phyloP scores from a whole-genome alignment of 768 basidiomycete genomes.

The Trametes cingulata region DNA sequence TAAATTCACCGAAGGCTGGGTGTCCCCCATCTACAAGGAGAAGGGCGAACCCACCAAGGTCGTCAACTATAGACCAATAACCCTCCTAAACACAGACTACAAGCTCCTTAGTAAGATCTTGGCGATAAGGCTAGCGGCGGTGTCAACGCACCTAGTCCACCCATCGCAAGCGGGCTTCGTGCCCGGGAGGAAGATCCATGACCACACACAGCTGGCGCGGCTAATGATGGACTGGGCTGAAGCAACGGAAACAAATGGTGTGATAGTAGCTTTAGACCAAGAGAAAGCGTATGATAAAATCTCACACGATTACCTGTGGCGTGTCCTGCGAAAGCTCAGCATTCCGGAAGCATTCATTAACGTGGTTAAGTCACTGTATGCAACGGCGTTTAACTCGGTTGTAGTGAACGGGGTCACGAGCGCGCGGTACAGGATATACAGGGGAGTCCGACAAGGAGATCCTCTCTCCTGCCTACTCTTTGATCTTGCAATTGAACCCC shows the following conservation, averaged over 20 bases:
- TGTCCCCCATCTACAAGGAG: slow-evolving; percentile 42
- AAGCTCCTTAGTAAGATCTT: slow-evolving; percentile 35
- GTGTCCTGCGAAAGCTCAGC: slow-evolving; percentile 3
- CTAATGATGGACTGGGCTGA: slow-evolving; percentile 21
- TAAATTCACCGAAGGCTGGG: slow-evolving; percentile 34
- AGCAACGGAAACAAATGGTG: slow-evolving; percentile 7
- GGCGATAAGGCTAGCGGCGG: slow-evolving; percentile 17
- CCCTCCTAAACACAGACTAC: slow-evolving; percentile 35
- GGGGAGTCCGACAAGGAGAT: too few species aligned
- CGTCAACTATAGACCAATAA: slow-evolving; percentile 25
- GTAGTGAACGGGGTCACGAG: slow-evolving; percentile 37
- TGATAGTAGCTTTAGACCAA: slow-evolving; percentile 16
- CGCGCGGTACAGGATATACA: slow-evolving; percentile 28
- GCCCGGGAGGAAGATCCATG: slow-evolving; percentile 29
- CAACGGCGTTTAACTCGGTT: slow-evolving; percentile 29
- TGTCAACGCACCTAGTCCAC: slow-evolving; percentile 30
- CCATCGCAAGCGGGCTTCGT: slow-evolving; percentile 44
- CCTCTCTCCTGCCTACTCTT: too few species aligned
- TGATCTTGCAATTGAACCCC: too few species aligned
- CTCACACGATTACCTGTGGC: too few species aligned
- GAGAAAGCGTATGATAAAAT: too few species aligned
- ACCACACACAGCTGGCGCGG: slow-evolving; percentile 36
- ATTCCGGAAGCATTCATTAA: slow-evolving; percentile 20
- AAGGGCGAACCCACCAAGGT: slow-evolving; percentile 20
- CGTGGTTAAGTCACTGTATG: slow-evolving; percentile 34